Conservation (phyloP, 805 yeast species). For the Candida awuae region DNA sequence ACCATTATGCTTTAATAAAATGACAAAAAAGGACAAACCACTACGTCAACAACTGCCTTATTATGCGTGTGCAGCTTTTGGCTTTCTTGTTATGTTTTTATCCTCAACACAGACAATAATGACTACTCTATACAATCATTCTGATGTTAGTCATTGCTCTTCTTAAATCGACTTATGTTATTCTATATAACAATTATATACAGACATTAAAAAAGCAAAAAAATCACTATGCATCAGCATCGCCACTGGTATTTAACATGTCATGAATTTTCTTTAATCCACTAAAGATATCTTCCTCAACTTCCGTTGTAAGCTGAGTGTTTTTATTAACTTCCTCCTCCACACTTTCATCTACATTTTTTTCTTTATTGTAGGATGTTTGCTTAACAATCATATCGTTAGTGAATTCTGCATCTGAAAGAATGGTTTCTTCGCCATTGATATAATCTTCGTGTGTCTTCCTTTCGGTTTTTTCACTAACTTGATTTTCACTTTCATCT, state of each 20-base stretch:
- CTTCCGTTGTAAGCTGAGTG: not conserved
- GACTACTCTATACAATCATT: conserved; percentile 32
- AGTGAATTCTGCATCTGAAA: too few relatives aligned
- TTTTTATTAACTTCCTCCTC: not conserved
- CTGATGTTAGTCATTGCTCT: conserved; percentile 42
- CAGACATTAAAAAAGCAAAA: too few relatives aligned
- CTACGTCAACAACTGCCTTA: conserved; percentile 45
- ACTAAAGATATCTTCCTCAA: conserved; percentile 4
- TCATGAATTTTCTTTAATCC: conserved; percentile 2
- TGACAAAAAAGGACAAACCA: conserved; percentile 42
- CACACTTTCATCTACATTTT: not conserved
- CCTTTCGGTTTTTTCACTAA: not conserved
- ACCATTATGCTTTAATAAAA: conserved; percentile 68
- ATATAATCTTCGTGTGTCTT: too few relatives aligned
- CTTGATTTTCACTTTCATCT: conserved; percentile 4
- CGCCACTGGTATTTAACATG: too few relatives aligned
- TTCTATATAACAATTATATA: too few relatives aligned
- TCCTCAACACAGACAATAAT: conserved; percentile 71
- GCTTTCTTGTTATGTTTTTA: conserved; percentile 65
- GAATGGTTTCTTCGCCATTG: too few relatives aligned
- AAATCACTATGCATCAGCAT: too few relatives aligned
- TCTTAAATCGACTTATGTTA: too few relatives aligned
- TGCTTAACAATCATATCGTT: too few relatives aligned
- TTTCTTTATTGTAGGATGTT: too few relatives aligned
- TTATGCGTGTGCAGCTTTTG: conserved; percentile 58